These are phyloP conservation scores for Anthracocystis walkeri DNA, from an alignment of 1,284 basidiomycete species.

Conservation along the genomic window DNA sequence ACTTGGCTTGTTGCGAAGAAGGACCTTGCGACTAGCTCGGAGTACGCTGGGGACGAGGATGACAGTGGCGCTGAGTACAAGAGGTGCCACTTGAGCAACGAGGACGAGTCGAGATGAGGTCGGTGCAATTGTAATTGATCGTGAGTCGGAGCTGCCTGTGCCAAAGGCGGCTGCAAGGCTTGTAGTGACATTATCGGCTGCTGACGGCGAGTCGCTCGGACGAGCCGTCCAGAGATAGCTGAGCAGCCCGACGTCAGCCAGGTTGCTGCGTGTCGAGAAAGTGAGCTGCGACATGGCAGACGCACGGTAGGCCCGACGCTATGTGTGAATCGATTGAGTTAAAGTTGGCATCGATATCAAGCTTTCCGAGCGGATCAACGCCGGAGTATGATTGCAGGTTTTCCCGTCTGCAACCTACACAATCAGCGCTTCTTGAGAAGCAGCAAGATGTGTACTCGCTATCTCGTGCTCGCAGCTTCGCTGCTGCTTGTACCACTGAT, in stretches of 20 bases:
- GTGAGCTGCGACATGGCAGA: conserved; percentile 2
- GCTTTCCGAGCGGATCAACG: neutral
- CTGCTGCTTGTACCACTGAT: too few species aligned
- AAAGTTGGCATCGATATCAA: conserved; percentile 4
- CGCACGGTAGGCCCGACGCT: neutral
- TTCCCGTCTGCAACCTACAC: neutral
- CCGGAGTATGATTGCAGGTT: neutral
- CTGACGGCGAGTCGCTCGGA: neutral
- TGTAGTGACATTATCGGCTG: neutral
- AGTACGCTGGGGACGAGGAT: neutral
- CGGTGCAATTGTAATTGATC: neutral
- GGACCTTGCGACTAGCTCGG: neutral
- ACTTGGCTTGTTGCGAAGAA: neutral
- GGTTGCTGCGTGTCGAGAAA: neutral
- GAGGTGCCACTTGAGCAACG: conserved; percentile 10
- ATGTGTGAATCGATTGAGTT: neutral
- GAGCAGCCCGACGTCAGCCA: conserved; percentile 17
- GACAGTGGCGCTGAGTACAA: conserved; percentile 9
- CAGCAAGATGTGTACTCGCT: neutral
- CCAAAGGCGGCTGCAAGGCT: neutral
- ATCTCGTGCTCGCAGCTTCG: too few species aligned
- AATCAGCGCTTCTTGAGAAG: neutral
- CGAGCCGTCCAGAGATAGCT: conserved; percentile 10
- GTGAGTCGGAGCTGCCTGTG: neutral
- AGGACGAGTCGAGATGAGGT: neutral